Conservation (phyloP, 2,329 filamentous ascomycete species). For the Aspergillus calidoustus region DNA sequence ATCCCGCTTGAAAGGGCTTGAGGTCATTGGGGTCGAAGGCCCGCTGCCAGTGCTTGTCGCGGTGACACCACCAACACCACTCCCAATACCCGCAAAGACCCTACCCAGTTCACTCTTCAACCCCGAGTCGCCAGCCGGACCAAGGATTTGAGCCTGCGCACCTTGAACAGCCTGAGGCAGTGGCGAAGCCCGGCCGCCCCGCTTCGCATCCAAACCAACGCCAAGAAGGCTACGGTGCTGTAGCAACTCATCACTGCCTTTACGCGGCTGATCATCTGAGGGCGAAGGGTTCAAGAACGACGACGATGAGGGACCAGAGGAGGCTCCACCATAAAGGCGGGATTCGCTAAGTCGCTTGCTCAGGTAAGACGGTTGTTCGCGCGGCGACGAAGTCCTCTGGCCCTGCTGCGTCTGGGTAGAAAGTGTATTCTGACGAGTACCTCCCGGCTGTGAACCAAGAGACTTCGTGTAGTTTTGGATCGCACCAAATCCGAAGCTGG, state of each 20-base stretch:
- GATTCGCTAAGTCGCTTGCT: slow-evolving; percentile 39
- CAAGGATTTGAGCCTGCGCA: slow-evolving; percentile 78
- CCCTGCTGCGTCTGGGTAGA: slow-evolving; percentile 40
- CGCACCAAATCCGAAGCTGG: slow-evolving; percentile 44
- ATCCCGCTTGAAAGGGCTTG: slow-evolving; percentile 57
- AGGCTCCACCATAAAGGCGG: slow-evolving; percentile 39
- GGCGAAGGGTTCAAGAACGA: slow-evolving; percentile 30
- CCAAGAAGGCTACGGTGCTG: slow-evolving; percentile 72
- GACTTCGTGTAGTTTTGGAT: slow-evolving; percentile 49
- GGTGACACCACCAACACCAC: slow-evolving; percentile 63
- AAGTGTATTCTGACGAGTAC: slow-evolving; percentile 36
- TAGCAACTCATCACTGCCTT: slow-evolving; percentile 60
- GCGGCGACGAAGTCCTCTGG: slow-evolving; percentile 39
- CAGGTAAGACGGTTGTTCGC: slow-evolving; percentile 39
- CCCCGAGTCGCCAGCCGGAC: slow-evolving; percentile 78
- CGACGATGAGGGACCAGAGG: slow-evolving; percentile 35
- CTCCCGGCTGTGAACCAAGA: slow-evolving; percentile 43
- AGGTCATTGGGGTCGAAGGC: slow-evolving; percentile 58
- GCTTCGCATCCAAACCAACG: slow-evolving; percentile 73
- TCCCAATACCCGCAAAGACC: slow-evolving; percentile 92
- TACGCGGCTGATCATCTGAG: slow-evolving; percentile 47
- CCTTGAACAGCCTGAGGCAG: slow-evolving; percentile 93
- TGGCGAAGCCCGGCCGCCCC: slow-evolving; percentile 82
- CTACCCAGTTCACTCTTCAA: slow-evolving; percentile 95
- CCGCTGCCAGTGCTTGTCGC: slow-evolving; percentile 55